These are phyloP conservation scores for Nevesoporus exiguus DNA, from an alignment of 768 basidiomycete genomes.

Conservation along the genomic window DNA sequence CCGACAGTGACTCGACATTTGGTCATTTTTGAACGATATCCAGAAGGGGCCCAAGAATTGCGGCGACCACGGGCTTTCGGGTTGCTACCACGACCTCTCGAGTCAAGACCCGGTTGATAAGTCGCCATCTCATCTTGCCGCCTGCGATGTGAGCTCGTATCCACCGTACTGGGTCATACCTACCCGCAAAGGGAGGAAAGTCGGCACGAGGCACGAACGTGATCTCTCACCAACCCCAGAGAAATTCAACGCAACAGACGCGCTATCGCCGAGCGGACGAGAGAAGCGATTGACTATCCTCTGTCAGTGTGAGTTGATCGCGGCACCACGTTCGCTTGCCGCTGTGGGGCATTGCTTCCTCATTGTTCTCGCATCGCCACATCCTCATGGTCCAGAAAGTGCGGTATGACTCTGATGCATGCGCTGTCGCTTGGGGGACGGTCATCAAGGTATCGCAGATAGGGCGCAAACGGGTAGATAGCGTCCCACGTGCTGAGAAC, in stretches of 20 bases:
- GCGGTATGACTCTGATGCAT: conserved; percentile 1
- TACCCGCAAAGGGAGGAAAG: conserved; percentile 12
- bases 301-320: conserved; percentile 6
- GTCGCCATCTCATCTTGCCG: conserved; percentile 11
- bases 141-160: not conserved
- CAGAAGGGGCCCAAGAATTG: not conserved
- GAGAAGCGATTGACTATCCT: conserved; percentile 17
- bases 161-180: conserved; percentile 11
- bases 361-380: conserved; percentile 15
- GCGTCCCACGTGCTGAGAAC: conserved; percentile 8
- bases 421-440: not conserved
- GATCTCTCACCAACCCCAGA: not conserved
- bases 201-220: conserved; percentile 17
- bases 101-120: conserved; percentile 16
- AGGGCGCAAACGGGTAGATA: not conserved
- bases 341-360: conserved; percentile 14
- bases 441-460: conserved; percentile 3
- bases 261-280: conserved; percentile 19
- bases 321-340: conserved; percentile 3
- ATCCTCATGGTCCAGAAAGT: not conserved
- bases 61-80: conserved; percentile 1
- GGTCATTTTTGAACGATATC: not conserved
- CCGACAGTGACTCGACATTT: not conserved
- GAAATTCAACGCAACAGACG: conserved; percentile 2
- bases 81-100: conserved; percentile 8